Evolutionary conservation across 805 yeast genomes (phyloP), one percentile per base, ranked within the genome.

Genomic region (Kluyveromyces dobzhanskii): DNA sequence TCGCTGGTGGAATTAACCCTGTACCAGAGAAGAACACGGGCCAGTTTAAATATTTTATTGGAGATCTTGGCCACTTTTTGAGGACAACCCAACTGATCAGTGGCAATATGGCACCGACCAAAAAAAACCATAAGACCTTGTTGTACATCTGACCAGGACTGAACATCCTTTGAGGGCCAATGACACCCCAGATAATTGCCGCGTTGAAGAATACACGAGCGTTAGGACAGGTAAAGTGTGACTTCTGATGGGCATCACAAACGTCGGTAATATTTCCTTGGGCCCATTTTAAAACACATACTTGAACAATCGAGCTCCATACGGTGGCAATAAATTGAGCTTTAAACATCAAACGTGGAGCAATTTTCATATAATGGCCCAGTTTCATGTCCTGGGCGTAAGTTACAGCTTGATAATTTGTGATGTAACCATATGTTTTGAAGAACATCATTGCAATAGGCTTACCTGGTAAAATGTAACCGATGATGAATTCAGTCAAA

Each of bases 1-100:
- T 75, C 12, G 82, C 82, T 26, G 87, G 85, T 14, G 87, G 85
- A 50, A 78, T 69, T 45, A 66, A 60, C 27, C 76, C 77, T 13
- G 70, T 50, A 14, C 71, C 67, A 26, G 66, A 62, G 48, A 81
- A 66, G 28, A 82, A 75, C 14, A 78, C 76, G 0, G 85, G 80
- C 55, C 84, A 80, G 43, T 78, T 80, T 48, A 78, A 61, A 46
- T 69, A 69, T 32, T 60, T 53, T 25, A 66, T 41, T n/a, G 38
- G 66, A n/a, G 67, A 61, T 29, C 57, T 50, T 30, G 75, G 75
- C 53, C 59, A 52, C 35, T 53, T 52, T 45, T 53, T 56, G 31
- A 66, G 56, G 43, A 62, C 46, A 4, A 55, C 30, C 67, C 67
- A 70, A 35, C 61, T 62, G 11, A 66, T 61, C 0, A 69, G 11